Evolutionary conservation across 371 early-diverging fungal genomes (phyloP).

Genomic region (Basidiobolus meristosporus): DNA sequence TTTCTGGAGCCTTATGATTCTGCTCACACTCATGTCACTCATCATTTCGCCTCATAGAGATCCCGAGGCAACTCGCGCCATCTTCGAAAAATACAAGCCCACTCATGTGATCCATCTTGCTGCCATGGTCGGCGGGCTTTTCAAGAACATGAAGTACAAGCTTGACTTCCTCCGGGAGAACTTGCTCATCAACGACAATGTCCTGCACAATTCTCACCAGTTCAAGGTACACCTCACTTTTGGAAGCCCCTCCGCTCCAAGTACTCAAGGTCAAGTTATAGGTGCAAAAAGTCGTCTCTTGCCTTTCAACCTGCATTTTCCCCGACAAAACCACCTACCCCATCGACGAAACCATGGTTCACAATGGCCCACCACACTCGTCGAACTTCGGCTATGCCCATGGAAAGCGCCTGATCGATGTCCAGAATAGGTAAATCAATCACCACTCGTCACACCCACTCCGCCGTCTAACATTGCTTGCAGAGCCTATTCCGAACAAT

Average conservation of each 20-base stretch:
- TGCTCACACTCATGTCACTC: background rate
- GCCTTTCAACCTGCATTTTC: conserved; percentile 76
- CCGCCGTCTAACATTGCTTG: background rate
- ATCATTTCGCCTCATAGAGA: conserved; percentile 18
- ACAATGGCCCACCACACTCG: conserved; percentile 68
- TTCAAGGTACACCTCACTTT: conserved; percentile 43
- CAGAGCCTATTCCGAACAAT: conserved; percentile 63
- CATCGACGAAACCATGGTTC: conserved; percentile 78
- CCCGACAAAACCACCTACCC: conserved; percentile 76
- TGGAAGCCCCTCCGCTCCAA: no score
- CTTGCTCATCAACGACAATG: conserved; percentile 66
- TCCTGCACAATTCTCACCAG: conserved; percentile 39
- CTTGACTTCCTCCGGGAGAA: conserved; percentile 62
- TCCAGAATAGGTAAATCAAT: conserved; percentile 48
- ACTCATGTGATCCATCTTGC: conserved; percentile 74
- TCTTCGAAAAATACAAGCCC: conserved; percentile 61
- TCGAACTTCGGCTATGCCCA: conserved; percentile 78
- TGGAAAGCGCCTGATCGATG: conserved; percentile 76
- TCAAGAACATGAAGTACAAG: conserved; percentile 71
- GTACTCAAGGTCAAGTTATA: no score
- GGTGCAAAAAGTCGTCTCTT: conserved; percentile 72
- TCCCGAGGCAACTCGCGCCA: conserved; percentile 28
- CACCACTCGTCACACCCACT: background rate
- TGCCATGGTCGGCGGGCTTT: conserved; percentile 74
- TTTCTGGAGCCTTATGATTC: no score